phyloP scores from a whole-genome alignment of 2,329 filamentous ascomycete species.

The Venturia aucupariae region DNA sequence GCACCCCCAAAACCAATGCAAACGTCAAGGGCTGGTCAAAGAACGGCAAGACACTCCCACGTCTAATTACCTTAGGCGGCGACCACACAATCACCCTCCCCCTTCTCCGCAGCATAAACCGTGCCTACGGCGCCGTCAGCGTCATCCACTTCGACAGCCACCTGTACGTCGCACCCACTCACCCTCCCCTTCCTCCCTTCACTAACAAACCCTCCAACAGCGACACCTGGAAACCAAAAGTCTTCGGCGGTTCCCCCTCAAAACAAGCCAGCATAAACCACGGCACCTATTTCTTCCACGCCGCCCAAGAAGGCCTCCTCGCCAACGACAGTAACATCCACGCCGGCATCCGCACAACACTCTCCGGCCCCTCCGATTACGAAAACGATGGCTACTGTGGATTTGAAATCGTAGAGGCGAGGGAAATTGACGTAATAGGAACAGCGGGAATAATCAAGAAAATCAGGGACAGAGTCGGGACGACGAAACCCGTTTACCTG shows the following conservation, averaged over 20 bases:
- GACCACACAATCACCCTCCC: conserved; percentile 54
- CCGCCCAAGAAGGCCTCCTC: conserved; percentile 65
- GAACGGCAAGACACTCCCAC: conserved; percentile 65
- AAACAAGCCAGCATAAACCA: conserved; percentile 73
- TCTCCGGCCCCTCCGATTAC: conserved; percentile 70
- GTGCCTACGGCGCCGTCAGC: conserved; percentile 58
- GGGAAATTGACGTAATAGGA: conserved; percentile 60
- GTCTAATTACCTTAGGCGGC: conserved; percentile 64
- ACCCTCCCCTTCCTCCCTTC: conserved; percentile 1
- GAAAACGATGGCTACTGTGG: conserved; percentile 80
- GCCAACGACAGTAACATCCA: conserved; percentile 80
- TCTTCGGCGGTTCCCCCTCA: conserved; percentile 73
- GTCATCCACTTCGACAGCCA: conserved; percentile 57
- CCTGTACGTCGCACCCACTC: conserved; percentile 29
- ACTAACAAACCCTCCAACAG: conserved; percentile 16
- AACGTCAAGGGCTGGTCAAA: conserved; percentile 54
- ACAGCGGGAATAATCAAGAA: conserved; percentile 67
- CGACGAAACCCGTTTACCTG: conserved; percentile 66
- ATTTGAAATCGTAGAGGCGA: conserved; percentile 71
- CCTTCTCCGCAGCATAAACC: conserved; percentile 48
- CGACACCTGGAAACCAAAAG: conserved; percentile 67
- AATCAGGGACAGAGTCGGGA: conserved; percentile 67
- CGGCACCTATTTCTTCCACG: conserved; percentile 84
- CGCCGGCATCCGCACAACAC: conserved; percentile 74
- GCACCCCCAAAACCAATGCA: conserved; percentile 60